These are phyloP conservation scores for Amanita brunnescens DNA, from an alignment of 768 basidiomycete genomes.

Conservation along the genomic window DNA sequence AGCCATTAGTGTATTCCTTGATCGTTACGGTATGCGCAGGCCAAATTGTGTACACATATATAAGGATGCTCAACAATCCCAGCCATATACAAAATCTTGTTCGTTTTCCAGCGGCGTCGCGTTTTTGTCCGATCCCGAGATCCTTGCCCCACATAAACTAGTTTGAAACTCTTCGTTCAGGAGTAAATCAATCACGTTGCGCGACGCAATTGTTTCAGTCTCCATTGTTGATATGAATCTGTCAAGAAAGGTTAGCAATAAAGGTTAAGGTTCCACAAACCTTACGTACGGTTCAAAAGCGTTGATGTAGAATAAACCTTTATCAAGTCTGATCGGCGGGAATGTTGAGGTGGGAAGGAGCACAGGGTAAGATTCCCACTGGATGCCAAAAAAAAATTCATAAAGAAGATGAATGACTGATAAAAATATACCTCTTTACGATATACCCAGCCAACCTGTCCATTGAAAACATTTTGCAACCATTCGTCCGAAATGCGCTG, in stretches of 20 bases:
- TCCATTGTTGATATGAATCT: conserved; percentile 93
- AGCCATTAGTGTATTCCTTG: neutral
- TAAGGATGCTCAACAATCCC: conserved; percentile 52
- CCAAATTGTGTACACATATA: neutral
- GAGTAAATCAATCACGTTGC: conserved; percentile 77
- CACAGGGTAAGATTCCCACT: conserved; percentile 80
- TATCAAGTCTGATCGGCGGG: conserved; percentile 70
- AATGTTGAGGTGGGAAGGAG: conserved; percentile 59
- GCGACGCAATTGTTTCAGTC: conserved; percentile 76
- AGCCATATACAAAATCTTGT: conserved; percentile 54
- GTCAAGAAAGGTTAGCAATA: conserved; percentile 6
- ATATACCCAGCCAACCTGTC: conserved; percentile 70
- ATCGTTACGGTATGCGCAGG: neutral
- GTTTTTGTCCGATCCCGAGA: conserved; percentile 10
- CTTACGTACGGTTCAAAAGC: conserved; percentile 77
- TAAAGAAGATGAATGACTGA: neutral
- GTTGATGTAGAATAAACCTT: conserved; percentile 85
- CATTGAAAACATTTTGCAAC: conserved; percentile 55
- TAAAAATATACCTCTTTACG: conserved; percentile 56
- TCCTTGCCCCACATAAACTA: conserved; percentile 52
- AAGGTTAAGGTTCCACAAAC: neutral
- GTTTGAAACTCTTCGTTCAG: conserved; percentile 64
- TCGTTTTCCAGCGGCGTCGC: conserved; percentile 2
- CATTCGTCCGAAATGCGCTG: conserved; percentile 57
- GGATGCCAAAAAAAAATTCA: conserved; percentile 1